Evolutionary conservation across 2,329 filamentous ascomycete genomes (phyloP).

Genomic region (Xylariaceae sp.): DNA sequence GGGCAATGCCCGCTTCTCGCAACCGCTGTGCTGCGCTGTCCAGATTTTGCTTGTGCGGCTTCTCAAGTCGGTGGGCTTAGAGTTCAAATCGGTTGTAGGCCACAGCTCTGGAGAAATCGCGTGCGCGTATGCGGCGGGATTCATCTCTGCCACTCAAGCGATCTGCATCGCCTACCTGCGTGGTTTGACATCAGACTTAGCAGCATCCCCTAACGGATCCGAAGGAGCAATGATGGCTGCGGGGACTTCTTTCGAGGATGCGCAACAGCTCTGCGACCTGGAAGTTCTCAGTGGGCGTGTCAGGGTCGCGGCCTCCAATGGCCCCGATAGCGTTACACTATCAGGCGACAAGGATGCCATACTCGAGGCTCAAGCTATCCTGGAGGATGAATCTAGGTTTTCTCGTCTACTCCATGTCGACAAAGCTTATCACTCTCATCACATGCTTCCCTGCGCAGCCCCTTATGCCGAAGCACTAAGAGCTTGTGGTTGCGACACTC

Average conservation of each 20-base stretch:
- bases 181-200: too few species aligned
- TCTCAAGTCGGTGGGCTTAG: not conserved
- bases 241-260: constrained; percentile 47
- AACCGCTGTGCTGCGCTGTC: constrained; percentile 46
- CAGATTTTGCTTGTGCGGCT: constrained; percentile 47
- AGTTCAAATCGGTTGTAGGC: not conserved
- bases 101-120: constrained; percentile 14
- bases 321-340: constrained; percentile 45
- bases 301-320: constrained; percentile 45
- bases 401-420: constrained; percentile 42
- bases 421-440: constrained; percentile 23
- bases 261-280: constrained; percentile 32
- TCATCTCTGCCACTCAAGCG: not conserved
- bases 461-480: constrained; percentile 18
- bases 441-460: constrained; percentile 21
- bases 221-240: constrained; percentile 58
- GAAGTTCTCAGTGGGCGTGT: constrained; percentile 38
- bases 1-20: constrained; percentile 25
- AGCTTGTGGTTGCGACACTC: too few species aligned
- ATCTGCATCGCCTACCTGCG: constrained; percentile 49
- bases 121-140: constrained; percentile 4
- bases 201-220: constrained; percentile 31
- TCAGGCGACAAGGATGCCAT: constrained; percentile 45
- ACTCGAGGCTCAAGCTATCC: constrained; percentile 26
- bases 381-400: constrained; percentile 38